phyloP scores from a whole-genome alignment of 176 grass and related monocot species.

The Oryza glaberrima region DNA sequence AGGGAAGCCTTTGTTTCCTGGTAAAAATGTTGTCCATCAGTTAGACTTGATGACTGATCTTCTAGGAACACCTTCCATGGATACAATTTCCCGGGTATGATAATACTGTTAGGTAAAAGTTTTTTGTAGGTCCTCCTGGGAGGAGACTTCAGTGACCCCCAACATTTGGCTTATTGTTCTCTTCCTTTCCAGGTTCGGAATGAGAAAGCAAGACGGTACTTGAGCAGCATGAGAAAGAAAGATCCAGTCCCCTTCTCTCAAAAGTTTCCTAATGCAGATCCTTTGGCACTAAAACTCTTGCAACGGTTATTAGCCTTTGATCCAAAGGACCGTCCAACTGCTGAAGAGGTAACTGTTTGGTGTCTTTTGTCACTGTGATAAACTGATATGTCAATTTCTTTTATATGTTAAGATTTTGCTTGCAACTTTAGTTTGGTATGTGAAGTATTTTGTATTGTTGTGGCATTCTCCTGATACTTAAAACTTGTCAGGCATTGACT shows the following conservation, averaged over 20 bases:
- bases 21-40: conserved; percentile 99
- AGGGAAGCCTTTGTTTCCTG: conserved; percentile 97
- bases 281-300: conserved; percentile 85
- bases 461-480: conserved; percentile 22
- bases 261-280: conserved; percentile 91
- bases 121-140: neutral
- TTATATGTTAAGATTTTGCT: conserved; percentile 4
- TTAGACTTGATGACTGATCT: conserved; percentile 99
- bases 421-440: neutral
- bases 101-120: conserved; percentile 4
- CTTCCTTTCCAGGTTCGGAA: conserved; percentile 71
- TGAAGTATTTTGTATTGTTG: neutral
- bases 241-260: conserved; percentile 80
- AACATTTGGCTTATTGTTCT: neutral
- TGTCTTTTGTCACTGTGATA: neutral
- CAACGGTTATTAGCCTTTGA: conserved; percentile 90
- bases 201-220: conserved; percentile 96
- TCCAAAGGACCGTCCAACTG: conserved; percentile 88
- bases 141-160: neutral
- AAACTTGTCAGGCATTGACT: conserved; percentile 65
- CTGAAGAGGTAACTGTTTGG: conserved; percentile 71
- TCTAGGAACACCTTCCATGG: conserved; percentile 80
- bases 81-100: conserved; percentile 95
- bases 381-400: neutral
- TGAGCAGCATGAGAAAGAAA: conserved; percentile 97